Evolutionary conservation across 2,329 filamentous ascomycete genomes (phyloP), one percentile per base, ranked within the genome.

Genomic region (Xylariaceae sp.): DNA sequence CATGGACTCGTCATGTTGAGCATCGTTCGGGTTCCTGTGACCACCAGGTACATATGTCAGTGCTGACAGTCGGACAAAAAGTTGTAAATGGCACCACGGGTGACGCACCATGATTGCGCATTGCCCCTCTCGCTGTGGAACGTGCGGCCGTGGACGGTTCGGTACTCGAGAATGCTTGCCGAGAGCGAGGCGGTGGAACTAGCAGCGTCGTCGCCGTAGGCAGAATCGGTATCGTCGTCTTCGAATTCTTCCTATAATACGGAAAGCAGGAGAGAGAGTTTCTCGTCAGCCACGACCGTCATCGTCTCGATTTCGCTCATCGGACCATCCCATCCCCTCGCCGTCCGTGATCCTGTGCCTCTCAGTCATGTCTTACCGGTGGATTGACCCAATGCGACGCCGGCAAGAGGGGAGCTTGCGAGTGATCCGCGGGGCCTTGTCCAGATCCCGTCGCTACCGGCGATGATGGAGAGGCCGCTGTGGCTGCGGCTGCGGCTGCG

Each of bases 111-210:
- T 16, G 55, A 58, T 30, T 57, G 48, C 7, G 51, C 55, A 29
- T 55, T 55, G 24, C 54, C 55, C 12, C 50, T 48, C 40, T 57
- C 50, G 30, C 54, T 57, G 30, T 59, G 56, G 30, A 50, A 59
- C 7, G 52, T 59, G 38, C 56, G 52, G 21, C 56, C 56, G 38
- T 58, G 49, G 13, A 59, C 41, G 2, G 52, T 56, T 27, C 56
- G 52, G 36, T 59, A 59, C 32, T 59, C 50, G 5, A 59, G 50
- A 13, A 59, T 57, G 27, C 54, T 59, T 3, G 55, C 51, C 5
- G 50, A 56, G 15, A 59, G 32, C 4, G 56, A 59, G 13, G 54
- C 54, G 8, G 56, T 59, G 11, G 56, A 59, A 26, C 56, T 59
- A 14, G 50, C 52, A 33, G 43, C 52, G 27, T 56, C 52, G 11